These are phyloP conservation scores for Hypoxylon sp. DNA, from an alignment of 2,329 filamentous ascomycete genomes.

Conservation along the genomic window DNA sequence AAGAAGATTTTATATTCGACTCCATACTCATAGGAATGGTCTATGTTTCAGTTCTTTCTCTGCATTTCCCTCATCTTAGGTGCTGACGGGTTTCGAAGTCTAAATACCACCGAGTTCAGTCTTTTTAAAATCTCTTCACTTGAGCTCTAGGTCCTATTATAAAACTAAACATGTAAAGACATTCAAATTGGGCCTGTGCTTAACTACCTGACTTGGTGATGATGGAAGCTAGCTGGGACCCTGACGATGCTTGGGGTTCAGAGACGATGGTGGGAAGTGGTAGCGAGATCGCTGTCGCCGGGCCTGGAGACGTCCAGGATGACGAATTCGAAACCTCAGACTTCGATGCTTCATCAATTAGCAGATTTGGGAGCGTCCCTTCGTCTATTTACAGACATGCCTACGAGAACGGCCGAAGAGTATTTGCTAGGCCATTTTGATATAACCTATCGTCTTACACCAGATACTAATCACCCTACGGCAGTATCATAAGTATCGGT, in stretches of 20 bases:
- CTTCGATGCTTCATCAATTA: constrained; percentile 52
- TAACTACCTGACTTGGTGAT: background rate
- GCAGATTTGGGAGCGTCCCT: constrained; percentile 49
- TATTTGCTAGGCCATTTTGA: constrained; percentile 2
- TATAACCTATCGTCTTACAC: background rate
- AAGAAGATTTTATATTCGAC: constrained; percentile 15
- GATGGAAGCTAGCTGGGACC: constrained; percentile 23
- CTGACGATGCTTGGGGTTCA: constrained; percentile 25
- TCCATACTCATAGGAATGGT: background rate
- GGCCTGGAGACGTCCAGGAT: constrained; percentile 51
- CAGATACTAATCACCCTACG: constrained; percentile 12
- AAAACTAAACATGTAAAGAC: background rate
- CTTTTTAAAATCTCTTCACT: background rate
- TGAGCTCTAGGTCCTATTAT: background rate
- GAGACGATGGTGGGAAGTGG: constrained; percentile 20
- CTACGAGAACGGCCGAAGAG: constrained; percentile 56
- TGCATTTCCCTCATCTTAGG: background rate
- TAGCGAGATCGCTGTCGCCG: constrained; percentile 35
- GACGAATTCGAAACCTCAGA: constrained; percentile 56
- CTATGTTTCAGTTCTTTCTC: background rate
- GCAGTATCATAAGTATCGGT: constrained; percentile 56
- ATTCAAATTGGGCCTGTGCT: background rate
- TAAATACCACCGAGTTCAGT: background rate
- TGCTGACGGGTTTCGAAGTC: background rate
- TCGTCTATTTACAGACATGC: constrained; percentile 57